Base-by-base conservation (phyloP, 1,284 basidiomycete genomes). In the Leccinum angustisporum region DNA sequence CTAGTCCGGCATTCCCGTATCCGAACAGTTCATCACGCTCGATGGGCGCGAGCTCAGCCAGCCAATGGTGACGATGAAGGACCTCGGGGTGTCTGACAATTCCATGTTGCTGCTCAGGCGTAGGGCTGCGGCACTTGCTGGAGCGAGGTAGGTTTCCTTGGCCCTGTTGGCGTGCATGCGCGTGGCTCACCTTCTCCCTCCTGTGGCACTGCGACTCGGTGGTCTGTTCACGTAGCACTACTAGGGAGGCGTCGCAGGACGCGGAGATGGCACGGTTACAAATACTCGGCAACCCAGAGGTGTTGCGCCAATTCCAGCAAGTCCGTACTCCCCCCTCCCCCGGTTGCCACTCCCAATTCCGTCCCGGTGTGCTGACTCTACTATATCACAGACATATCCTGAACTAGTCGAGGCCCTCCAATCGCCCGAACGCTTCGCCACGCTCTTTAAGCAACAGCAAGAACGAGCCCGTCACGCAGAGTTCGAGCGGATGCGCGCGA, bases 231-330 rank as follows among this genome's bases (percentile, higher is more conserved):
- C 11, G 7, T 16, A 56, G 55, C 13, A 36, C 34, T 43, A 43
- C n/a, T 69, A 88, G 88, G 68, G 75, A 83, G 11, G 78, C 82
- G n/a, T 84, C 87, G 65, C 90, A 90, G 61, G 94, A 96, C 67
- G 79, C 91, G 30, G 97, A 98, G 75, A 89, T 91, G 81, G 92
- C 96, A 86, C 85, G 96, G 10, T 78, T 95, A 27, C 95, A 96
- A 68, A 74, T 97, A 16, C 80, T 98, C 14, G 91, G 93, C 3
- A 87, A 98, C 75, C 93, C 94, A 0, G 70, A 80, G 0, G 77
- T 97, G 34, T 91, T 98, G 87, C 75, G 79, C 4, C 86, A 94
- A 71, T 74, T 98, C 11, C 86, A 83, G 59, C 77, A 85, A 68
- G 94, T 92, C 58, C 65, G 83, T 65, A 13, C 31, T 34, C 33